Evolutionary conservation across 2,329 filamentous ascomycete genomes (phyloP).

Genomic region (Xylaria sp.): DNA sequence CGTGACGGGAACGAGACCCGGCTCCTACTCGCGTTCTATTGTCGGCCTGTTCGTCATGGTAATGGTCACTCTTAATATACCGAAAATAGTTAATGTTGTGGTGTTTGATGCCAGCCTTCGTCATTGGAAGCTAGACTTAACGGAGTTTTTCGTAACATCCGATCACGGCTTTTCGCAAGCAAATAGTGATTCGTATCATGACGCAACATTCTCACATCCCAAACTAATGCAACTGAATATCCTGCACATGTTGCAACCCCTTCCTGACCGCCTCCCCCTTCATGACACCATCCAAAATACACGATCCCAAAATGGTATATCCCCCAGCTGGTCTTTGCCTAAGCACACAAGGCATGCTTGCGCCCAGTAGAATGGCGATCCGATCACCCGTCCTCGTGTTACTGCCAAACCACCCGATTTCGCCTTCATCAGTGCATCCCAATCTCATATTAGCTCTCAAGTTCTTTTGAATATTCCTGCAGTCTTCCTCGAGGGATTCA

Average conservation of each 20-base stretch:
- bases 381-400: constrained; percentile 21
- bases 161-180: too few species aligned
- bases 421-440: constrained; percentile 19
- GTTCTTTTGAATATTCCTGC: constrained; percentile 14
- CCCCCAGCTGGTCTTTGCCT: constrained; percentile 11
- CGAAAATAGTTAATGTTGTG: too few species aligned
- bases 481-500: constrained; percentile 13
- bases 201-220: too few species aligned
- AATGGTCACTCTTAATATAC: too few species aligned
- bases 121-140: too few species aligned
- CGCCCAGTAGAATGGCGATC: constrained; percentile 19
- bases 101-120: too few species aligned
- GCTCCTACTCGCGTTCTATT: too few species aligned
- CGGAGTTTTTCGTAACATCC: too few species aligned
- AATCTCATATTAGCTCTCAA: constrained; percentile 25
- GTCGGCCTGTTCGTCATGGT: too few species aligned
- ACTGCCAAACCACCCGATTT: constrained; percentile 22
- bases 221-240: constrained; percentile 19
- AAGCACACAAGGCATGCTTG: constrained; percentile 27
- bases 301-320: constrained; percentile 19
- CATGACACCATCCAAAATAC: constrained; percentile 25
- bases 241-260: constrained; percentile 18
- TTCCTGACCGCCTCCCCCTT: constrained; percentile 24
- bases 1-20: too few species aligned
- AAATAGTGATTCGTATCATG: too few species aligned